Evolutionary conservation across 1,284 basidiomycete genomes (phyloP), one percentile per base, ranked within the genome.

Genomic region (Marasmius sp.): DNA sequence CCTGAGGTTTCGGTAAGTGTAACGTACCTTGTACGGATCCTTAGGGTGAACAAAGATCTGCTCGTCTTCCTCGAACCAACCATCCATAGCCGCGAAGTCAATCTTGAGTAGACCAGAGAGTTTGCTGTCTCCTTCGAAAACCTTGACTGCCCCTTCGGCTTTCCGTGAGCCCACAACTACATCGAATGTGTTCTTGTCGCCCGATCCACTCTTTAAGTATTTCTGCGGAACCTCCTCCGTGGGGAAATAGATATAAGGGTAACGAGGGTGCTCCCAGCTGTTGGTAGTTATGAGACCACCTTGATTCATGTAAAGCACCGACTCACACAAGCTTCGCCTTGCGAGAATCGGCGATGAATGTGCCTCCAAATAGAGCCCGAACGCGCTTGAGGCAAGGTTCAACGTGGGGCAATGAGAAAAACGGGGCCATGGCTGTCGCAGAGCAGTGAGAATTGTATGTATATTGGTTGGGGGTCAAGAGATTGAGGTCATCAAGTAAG

Each of bases 11-110:
- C 27, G 27, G 27, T 27, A 5, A 27, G 45, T 2, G 45, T 14
- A 36, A 57, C 67, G 54, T 10, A 87, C 87, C 79, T 89, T 89
- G 73, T 87, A 88, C 0, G 86, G 86, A 68, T 89, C 86, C 66
- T 85, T 88, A 7, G 86, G 84, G 65, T 89, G 87, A 2, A 79
- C 76, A 60, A 79, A 85, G 39, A 88, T 80, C 62, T 83, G 71
- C 60, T 89, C 85, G 49, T 88, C 86, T 65, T 89, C 87, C 72
- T 89, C 86, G 59, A 88, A 86, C 87, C 87, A 88, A 1, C 81
- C 80, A 64, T 87, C 85, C 70, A 82, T 79, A 14, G 79, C 78
- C 18, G 70, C 70, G 61, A 86, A 87, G 14, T 72, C 69, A 62
- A 89, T 69, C 60, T 79, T 82, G 37, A 83, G 72, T 33, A 87